A percentile compares a stretch with the other conserved stretches of the same genome.
Conservation (phyloP, 345 rosid genomes). For the Melaleuca alternifolia region DNA sequence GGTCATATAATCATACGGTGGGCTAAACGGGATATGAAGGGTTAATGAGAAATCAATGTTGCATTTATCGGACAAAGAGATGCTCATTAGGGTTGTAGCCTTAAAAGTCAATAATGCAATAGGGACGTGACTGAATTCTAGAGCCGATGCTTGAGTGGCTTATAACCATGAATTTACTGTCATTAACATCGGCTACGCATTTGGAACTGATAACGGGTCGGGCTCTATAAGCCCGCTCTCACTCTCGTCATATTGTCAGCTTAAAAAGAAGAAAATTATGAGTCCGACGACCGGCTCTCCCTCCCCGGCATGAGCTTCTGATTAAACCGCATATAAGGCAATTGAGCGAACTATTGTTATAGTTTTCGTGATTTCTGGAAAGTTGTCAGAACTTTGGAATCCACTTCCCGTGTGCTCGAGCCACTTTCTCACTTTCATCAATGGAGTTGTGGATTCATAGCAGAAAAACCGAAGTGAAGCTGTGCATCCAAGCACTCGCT, state of each 20-base stretch:
- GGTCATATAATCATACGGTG: neutral
- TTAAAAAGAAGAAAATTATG: neutral
- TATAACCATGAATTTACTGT: neutral
- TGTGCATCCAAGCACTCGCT: neutral
- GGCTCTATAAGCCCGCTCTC: neutral
- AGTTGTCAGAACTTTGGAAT: neutral
- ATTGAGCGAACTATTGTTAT: neutral
- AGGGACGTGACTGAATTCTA: neutral
- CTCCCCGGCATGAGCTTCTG: neutral
- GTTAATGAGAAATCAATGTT: neutral
- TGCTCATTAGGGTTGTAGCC: neutral
- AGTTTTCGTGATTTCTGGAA: neutral
- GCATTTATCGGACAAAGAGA: neutral
- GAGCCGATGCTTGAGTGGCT: neutral
- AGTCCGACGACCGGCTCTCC: neutral
- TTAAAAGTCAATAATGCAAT: neutral
- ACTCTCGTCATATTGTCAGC: neutral
- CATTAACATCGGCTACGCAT: neutral
- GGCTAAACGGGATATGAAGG: neutral
- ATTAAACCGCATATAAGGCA: neutral
- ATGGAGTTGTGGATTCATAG: neutral
- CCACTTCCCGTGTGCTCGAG: neutral
- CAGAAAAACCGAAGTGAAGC: neutral
- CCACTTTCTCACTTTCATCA: neutral
- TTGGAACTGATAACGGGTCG: rapidly evolving